Conservation (phyloP, 345 rosid genomes). For the Populus davidiana region DNA sequence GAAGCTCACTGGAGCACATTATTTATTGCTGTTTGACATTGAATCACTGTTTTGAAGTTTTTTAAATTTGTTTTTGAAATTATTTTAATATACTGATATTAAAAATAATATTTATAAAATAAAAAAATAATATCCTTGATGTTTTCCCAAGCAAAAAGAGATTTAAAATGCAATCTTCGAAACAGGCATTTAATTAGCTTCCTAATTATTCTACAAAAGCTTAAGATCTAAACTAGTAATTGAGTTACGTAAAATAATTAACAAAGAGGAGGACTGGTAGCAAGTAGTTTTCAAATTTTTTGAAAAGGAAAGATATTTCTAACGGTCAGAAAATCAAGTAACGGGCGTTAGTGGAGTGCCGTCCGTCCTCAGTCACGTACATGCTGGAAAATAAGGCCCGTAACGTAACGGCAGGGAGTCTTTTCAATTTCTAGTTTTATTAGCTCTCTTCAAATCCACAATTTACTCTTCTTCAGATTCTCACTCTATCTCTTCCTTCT, state of each 20-base stretch:
- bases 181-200: too few species aligned
- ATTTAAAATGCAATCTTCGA: too few species aligned
- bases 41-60: too few species aligned
- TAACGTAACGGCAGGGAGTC: conserved; percentile 16
- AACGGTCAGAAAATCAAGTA: conserved; percentile 41
- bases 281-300: conserved; percentile 11
- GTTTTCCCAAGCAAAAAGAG: too few species aligned
- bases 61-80: too few species aligned
- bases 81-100: too few species aligned
- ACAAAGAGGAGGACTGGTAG: not conserved
- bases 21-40: too few species aligned
- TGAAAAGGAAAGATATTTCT: not conserved
- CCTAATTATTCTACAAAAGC: too few species aligned
- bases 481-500: conserved; percentile 5
- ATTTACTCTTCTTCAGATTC: not conserved
- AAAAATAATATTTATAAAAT: too few species aligned
- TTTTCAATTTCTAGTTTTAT: conserved; percentile 4
- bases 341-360: conserved; percentile 11
- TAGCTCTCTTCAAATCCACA: conserved; percentile 8
- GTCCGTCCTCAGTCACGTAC: conserved; percentile 12
- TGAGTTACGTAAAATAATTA: too few species aligned
- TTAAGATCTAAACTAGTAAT: not conserved
- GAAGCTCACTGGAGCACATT: too few species aligned
- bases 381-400: not conserved
- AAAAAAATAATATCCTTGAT: too few species aligned